These are phyloP conservation scores for Testicularia cyperi DNA, from an alignment of 1,284 basidiomycete genomes.

Conservation along the genomic window DNA sequence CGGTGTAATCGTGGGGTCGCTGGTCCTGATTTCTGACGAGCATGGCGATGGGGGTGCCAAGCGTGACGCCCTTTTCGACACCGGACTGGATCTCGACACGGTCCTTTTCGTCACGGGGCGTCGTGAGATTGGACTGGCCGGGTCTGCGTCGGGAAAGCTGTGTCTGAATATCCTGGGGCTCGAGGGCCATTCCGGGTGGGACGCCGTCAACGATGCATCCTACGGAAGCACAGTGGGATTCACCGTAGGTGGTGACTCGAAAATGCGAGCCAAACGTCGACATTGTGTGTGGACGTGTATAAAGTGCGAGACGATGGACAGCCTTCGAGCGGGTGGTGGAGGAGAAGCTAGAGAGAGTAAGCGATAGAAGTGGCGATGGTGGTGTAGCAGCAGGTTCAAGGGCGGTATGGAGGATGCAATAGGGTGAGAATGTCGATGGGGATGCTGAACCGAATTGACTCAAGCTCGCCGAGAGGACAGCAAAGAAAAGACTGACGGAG, in stretches of 20 bases:
- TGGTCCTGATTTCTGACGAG: slow-evolving; percentile 98
- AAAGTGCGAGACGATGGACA: too few relatives aligned
- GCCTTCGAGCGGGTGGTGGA: background rate
- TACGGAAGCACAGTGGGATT: slow-evolving; percentile 94
- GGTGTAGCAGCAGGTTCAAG: too few relatives aligned
- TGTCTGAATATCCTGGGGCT: slow-evolving; percentile 80
- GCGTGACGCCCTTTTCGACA: slow-evolving; percentile 86
- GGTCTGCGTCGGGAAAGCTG: slow-evolving; percentile 90
- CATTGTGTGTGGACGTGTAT: too few relatives aligned
- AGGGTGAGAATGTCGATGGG: too few relatives aligned
- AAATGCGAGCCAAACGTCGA: slow-evolving; percentile 88
- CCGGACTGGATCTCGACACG: slow-evolving; percentile 91
- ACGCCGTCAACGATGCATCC: slow-evolving; percentile 97
- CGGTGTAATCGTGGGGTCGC: slow-evolving; percentile 95
- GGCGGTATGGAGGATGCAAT: too few relatives aligned
- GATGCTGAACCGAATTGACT: too few relatives aligned
- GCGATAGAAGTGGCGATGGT: too few relatives aligned
- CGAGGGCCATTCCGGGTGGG: slow-evolving; percentile 84
- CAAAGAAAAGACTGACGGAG: too few relatives aligned
- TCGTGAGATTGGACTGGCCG: slow-evolving; percentile 94
- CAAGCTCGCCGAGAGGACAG: too few relatives aligned
- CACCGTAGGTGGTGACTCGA: slow-evolving; percentile 95
- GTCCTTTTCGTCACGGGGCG: slow-evolving; percentile 91
- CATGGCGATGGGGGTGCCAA: slow-evolving; percentile 94
- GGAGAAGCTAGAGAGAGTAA: background rate